These are phyloP conservation scores for Arachis monticola DNA, from an alignment of 331 rosid species.

Conservation along the genomic window DNA sequence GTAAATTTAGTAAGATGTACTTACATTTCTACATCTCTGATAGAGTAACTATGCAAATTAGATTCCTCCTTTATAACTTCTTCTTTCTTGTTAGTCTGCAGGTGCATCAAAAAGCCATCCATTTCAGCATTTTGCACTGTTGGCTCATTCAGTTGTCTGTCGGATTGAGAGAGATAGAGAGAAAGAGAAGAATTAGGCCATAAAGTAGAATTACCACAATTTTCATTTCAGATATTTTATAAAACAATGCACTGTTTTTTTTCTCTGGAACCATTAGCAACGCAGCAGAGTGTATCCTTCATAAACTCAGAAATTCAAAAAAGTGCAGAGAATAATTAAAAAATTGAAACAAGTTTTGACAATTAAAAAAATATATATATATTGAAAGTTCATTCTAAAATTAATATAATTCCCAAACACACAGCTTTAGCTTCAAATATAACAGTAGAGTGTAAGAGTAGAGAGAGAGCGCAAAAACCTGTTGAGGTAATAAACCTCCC, in stretches of 20 bases:
- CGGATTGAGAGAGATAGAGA: neutral
- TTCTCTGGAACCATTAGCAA: neutral
- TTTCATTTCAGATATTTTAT: neutral
- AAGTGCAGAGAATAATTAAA: neutral
- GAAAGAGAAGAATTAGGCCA: neutral
- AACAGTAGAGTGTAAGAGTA: neutral
- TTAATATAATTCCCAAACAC: too few species aligned
- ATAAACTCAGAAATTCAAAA: constrained; percentile 18
- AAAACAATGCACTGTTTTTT: neutral
- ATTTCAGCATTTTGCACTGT: constrained; percentile 63
- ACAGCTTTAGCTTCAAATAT: neutral
- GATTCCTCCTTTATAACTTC: constrained; percentile 59
- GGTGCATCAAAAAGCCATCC: constrained; percentile 75
- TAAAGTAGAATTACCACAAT: neutral
- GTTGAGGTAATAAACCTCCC: constrained; percentile 90
- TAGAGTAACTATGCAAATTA: constrained; percentile 74
- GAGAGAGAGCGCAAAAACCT: constrained; percentile 51
- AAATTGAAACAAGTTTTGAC: neutral
- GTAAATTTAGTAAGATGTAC: constrained; percentile 19
- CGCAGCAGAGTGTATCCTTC: neutral
- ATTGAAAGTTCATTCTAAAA: too few species aligned
- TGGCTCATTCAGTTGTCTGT: constrained; percentile 65
- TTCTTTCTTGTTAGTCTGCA: constrained; percentile 67
- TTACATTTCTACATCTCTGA: constrained; percentile 82
- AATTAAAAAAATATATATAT: too few species aligned